phyloP scores from a whole-genome alignment of 1,284 basidiomycete genomes.

The Ganoderma lucidum region DNA sequence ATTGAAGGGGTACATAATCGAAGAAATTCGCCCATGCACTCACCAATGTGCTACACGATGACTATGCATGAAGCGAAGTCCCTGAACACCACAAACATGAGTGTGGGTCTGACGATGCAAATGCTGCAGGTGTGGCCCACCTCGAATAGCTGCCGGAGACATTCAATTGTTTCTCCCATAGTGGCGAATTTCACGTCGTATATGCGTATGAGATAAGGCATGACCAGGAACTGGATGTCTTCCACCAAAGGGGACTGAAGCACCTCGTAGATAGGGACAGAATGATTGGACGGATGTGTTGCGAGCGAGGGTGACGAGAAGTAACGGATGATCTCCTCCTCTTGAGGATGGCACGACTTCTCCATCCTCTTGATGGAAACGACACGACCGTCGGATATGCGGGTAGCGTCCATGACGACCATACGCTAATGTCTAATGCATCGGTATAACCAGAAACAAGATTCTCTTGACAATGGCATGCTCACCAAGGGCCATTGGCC shows the following conservation, averaged over 20 bases:
- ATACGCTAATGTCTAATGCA: neutral
- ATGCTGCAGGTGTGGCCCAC: conserved; percentile 18
- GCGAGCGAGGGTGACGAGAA: conserved; percentile 28
- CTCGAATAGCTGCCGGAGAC: conserved; percentile 38
- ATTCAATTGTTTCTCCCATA: conserved; percentile 39
- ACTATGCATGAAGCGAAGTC: conserved; percentile 33
- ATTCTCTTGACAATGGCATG: neutral
- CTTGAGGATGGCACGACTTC: neutral
- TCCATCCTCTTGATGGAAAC: conserved; percentile 2
- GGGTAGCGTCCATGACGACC: neutral
- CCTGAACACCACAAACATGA: conserved; percentile 13
- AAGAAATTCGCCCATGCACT: neutral
- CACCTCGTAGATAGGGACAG: conserved; percentile 37
- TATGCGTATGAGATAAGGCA: conserved; percentile 37
- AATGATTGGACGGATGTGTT: conserved; percentile 38
- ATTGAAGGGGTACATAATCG: neutral
- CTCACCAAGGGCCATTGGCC: neutral
- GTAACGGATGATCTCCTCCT: conserved; percentile 30
- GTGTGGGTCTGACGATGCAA: neutral
- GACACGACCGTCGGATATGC: neutral
- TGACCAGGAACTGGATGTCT: conserved; percentile 33
- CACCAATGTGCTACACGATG: conserved; percentile 34
- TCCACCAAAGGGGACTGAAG: conserved; percentile 31
- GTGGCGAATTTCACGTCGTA: conserved; percentile 35
- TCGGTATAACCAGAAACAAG: neutral